Conservation (phyloP, 768 basidiomycete genomes). For the Boletus rubroflammeus region DNA sequence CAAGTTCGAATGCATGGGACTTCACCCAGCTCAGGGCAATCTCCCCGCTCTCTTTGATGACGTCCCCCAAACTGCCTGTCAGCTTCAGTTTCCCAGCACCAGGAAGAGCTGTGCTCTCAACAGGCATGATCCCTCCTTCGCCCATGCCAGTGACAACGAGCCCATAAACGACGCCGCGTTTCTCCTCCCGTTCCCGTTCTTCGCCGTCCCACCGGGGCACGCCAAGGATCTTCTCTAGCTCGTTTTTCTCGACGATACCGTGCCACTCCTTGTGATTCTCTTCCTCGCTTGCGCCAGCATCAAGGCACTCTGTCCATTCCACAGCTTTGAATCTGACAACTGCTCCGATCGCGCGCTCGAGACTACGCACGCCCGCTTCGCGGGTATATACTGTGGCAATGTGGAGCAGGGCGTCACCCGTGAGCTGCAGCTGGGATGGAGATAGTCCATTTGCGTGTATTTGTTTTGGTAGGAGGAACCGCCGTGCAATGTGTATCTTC, state of each 20-base stretch:
- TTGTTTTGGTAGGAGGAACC: conserved; percentile 89
- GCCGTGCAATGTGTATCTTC: conserved; percentile 84
- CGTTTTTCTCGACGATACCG: conserved; percentile 56
- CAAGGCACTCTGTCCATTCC: conserved; percentile 72
- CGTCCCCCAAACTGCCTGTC: conserved; percentile 85
- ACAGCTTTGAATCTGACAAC: conserved; percentile 93
- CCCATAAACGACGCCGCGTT: conserved; percentile 77
- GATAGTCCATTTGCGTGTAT: conserved; percentile 72
- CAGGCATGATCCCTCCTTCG: conserved; percentile 79
- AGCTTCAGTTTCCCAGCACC: conserved; percentile 70
- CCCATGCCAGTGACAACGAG: conserved; percentile 87
- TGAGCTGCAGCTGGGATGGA: conserved; percentile 56
- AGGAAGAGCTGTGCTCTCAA: conserved; percentile 79
- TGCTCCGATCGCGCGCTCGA: conserved; percentile 82
- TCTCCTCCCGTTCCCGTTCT: conserved; percentile 70
- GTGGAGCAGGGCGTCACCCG: conserved; percentile 64
- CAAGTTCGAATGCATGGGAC: conserved; percentile 74
- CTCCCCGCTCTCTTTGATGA: conserved; percentile 90
- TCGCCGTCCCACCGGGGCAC: conserved; percentile 77
- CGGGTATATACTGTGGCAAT: conserved; percentile 81
- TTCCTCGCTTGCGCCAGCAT: conserved; percentile 18
- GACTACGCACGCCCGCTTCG: conserved; percentile 89
- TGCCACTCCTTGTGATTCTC: conserved; percentile 45
- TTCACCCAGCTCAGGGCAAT: conserved; percentile 93
- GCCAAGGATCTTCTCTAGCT: conserved; percentile 84